phyloP scores from a whole-genome alignment of 257 asterid genomes.

The Solanum appendiculatum region DNA sequence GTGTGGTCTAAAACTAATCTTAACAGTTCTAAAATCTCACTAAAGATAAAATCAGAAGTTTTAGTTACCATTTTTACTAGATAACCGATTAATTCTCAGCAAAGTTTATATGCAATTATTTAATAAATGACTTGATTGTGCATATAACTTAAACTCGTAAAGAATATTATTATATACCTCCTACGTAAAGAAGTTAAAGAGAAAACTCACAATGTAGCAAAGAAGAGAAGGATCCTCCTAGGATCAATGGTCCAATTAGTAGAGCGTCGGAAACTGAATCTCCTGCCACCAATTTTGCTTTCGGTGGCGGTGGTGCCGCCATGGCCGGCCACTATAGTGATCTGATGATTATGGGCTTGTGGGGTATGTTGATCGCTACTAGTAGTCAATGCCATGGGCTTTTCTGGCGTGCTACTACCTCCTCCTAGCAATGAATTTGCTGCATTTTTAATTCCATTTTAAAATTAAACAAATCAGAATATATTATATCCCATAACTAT shows the following conservation, averaged over 20 bases:
- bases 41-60: not conserved
- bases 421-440: slow-evolving; percentile 38
- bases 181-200: not conserved
- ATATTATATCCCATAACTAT: not conserved
- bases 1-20: not conserved
- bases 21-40: not conserved
- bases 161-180: not conserved
- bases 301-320: slow-evolving; percentile 21
- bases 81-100: not conserved
- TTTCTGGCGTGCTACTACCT: slow-evolving; percentile 59
- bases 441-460: slow-evolving; percentile 22
- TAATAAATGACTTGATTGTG: not conserved
- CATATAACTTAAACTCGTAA: not conserved
- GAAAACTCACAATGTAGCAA: slow-evolving; percentile 63
- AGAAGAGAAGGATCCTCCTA: slow-evolving; percentile 60
- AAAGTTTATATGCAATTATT: no score
- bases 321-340: slow-evolving; percentile 43
- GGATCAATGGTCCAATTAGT: slow-evolving; percentile 37
- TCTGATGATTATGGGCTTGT: slow-evolving; percentile 73
- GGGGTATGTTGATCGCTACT: slow-evolving; percentile 22
- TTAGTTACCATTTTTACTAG: not conserved
- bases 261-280: slow-evolving; percentile 49
- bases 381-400: slow-evolving; percentile 16
- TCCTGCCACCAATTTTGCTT: slow-evolving; percentile 21
- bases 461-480: not conserved